Evolutionary conservation across 768 basidiomycete species (phyloP), one percentile per base, ranked within the genome.

Genomic region (Daedalea quercina): DNA sequence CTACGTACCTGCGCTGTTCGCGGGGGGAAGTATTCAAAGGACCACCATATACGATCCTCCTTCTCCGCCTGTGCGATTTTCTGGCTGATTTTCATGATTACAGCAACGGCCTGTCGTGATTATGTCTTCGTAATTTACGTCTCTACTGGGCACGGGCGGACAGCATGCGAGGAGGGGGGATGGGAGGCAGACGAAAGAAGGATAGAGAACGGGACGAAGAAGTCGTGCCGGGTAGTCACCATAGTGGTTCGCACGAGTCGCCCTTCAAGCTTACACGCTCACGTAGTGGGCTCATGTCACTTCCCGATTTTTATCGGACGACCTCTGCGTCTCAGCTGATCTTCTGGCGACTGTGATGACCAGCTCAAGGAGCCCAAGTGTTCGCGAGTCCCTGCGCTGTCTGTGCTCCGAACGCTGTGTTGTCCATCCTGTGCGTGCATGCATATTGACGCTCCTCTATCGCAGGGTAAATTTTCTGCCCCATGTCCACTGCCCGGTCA

Each of bases 11-110:
- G 94, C 47, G 92, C 92, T 31, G 94, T 96, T 57, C 94, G 77
- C 20, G 91, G 94, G 52, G 96, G 95, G 64, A 99, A 98, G 73
- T 94, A 98, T 67, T 99, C 95, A 67, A 99, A 98, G 34, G 91
- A 94, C 94, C 94, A 99, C 88, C 94, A 96, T 54, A 90, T 73
- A 63, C 91, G 84, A 57, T 87, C 85, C 61, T 95, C 88, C 67
- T 87, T 85, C 55, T 81, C 73, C 45, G 90, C 90, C 68, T 90
- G 83, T 57, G 85, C 78, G 43, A 97, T 90, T 75, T 95, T 97
- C 70, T 94, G 82, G 61, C 85, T 92, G 69, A 98, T 91, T 81
- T 88, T 95, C 92, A 96, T 96, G 70, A 54, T 54, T 54, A 43
- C 19, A 43, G 17, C 3, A 33, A 11, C 52, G 44, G 13, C 31